These are phyloP conservation scores for Calonectria fujianensis DNA, from an alignment of 2,329 filamentous ascomycete species.

Conservation along the genomic window DNA sequence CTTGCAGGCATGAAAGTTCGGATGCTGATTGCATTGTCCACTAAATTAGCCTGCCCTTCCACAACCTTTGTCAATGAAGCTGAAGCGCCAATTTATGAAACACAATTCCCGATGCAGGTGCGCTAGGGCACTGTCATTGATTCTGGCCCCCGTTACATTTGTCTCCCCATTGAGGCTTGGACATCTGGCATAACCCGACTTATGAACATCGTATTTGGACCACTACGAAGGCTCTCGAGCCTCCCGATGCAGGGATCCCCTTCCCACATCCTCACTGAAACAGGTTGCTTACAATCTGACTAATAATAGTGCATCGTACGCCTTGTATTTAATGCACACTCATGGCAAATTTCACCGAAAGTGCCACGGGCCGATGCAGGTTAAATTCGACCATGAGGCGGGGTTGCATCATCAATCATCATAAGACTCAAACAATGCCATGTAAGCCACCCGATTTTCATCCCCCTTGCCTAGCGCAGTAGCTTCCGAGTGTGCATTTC, in stretches of 20 bases:
- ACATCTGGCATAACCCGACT: background rate
- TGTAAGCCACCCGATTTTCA: constrained; percentile 18
- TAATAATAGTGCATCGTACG: background rate
- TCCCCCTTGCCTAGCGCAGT: background rate
- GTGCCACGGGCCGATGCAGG: background rate
- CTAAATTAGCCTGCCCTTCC: background rate
- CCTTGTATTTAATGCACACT: background rate
- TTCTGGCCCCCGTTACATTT: background rate
- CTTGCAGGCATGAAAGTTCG: background rate
- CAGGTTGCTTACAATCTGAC: background rate
- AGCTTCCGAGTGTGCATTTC: background rate
- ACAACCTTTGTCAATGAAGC: background rate
- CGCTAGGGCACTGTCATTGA: background rate
- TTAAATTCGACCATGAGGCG: background rate
- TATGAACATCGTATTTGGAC: constrained; percentile 16
- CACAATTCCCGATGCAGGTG: background rate
- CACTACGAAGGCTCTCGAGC: background rate
- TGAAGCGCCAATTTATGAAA: background rate
- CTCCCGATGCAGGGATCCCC: background rate
- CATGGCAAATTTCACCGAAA: background rate
- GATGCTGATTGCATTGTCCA: background rate
- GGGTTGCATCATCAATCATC: constrained; percentile 14
- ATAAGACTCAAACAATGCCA: background rate
- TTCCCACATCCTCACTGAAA: background rate
- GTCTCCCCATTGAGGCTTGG: background rate